Percentiles rank a stretch among this genome's conserved stretches.
Evolutionary conservation across 768 basidiomycete genomes (phyloP).

Genomic region (Sutorius australiensis): DNA sequence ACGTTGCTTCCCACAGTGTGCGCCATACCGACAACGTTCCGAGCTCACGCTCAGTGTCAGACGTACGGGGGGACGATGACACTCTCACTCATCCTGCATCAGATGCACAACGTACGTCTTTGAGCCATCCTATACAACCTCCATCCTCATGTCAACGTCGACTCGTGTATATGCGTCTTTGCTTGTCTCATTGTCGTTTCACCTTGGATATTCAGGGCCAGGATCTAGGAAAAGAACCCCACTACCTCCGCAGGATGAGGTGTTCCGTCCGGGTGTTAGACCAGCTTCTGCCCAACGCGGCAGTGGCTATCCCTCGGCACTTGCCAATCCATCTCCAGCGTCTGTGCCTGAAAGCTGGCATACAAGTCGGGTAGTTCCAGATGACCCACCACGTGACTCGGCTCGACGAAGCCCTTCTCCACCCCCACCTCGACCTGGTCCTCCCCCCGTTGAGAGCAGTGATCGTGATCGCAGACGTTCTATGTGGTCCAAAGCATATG

Average conservation of each 20-base stretch:
- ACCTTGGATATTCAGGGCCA: conserved; percentile 23
- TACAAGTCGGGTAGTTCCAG: background rate
- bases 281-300: conserved; percentile 9
- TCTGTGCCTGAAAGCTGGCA: conserved; percentile 9
- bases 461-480: conserved; percentile 16
- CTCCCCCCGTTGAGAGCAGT: conserved; percentile 5
- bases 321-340: conserved; percentile 1
- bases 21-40: conserved; percentile 17
- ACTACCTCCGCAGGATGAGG: conserved; percentile 34
- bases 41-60: conserved; percentile 18
- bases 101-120: conserved; percentile 38
- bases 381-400: conserved; percentile 7
- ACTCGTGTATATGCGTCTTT: conserved; percentile 20
- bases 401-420: conserved; percentile 16
- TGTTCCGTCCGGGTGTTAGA: conserved; percentile 25
- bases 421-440: conserved; percentile 4
- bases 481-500: conserved; percentile 12
- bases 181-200: conserved; percentile 17
- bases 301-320: conserved; percentile 5
- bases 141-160: conserved; percentile 28
- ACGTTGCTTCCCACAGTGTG: conserved; percentile 4
- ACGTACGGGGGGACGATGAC: conserved; percentile 19
- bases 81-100: conserved; percentile 18
- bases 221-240: conserved; percentile 35
- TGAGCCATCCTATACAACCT: conserved; percentile 26